Evolutionary conservation across 441 rosid species (phyloP).

Genomic region (Omphalea diandra): DNA sequence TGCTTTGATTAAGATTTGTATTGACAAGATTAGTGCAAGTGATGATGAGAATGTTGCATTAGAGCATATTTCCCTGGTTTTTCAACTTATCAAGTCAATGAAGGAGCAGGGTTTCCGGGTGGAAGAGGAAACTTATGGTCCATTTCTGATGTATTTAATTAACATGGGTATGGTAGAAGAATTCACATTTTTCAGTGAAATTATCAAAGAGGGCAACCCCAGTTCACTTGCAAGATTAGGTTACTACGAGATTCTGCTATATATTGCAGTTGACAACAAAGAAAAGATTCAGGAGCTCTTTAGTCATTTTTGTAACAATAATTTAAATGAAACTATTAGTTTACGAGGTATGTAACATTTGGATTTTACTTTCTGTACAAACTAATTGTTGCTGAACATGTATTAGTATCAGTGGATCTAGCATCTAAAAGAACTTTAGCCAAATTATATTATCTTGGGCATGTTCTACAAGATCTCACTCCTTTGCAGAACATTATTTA

Average conservation of each 20-base stretch:
- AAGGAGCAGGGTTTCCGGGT: slow-evolving; percentile 58
- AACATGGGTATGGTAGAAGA: slow-evolving; percentile 66
- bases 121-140: slow-evolving; percentile 62
- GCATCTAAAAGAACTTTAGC: background rate
- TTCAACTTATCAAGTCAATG: slow-evolving; percentile 44
- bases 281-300: slow-evolving; percentile 61
- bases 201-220: slow-evolving; percentile 44
- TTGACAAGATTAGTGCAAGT: slow-evolving; percentile 49
- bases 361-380: background rate
- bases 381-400: background rate
- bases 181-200: slow-evolving; percentile 41
- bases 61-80: slow-evolving; percentile 44
- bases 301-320: slow-evolving; percentile 28
- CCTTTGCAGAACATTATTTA: slow-evolving; percentile 65
- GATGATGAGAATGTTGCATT: slow-evolving; percentile 47
- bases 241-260: slow-evolving; percentile 84
- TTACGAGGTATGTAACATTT: slow-evolving; percentile 47
- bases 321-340: slow-evolving; percentile 33
- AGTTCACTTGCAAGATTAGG: slow-evolving; percentile 51
- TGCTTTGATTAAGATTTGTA: slow-evolving; percentile 43
- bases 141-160: slow-evolving; percentile 55
- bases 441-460: slow-evolving; percentile 4
- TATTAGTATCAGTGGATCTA: background rate
- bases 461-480: slow-evolving; percentile 5
- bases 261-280: slow-evolving; percentile 43